phyloP scores from a whole-genome alignment of 2,329 filamentous ascomycete genomes.

The Fusarium sp. region DNA sequence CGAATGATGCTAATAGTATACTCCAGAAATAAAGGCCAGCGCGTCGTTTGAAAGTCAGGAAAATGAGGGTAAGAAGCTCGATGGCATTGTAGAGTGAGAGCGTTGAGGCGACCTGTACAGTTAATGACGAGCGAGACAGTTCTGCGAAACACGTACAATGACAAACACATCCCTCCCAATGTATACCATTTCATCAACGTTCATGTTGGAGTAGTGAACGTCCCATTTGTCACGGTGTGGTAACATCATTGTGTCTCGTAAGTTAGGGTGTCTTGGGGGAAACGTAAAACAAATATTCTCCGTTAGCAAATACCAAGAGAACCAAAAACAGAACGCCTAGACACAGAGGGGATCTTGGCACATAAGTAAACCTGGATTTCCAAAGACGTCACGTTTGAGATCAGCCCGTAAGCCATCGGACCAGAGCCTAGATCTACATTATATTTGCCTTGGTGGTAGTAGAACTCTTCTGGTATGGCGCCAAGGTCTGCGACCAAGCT shows the following conservation, averaged over 20 bases:
- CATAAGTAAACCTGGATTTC: neutral
- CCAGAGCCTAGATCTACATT: neutral
- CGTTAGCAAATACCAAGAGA: neutral
- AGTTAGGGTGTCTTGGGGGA: neutral
- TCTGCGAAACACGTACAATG: neutral
- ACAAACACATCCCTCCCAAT: constrained; percentile 21
- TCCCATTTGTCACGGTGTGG: constrained; percentile 8
- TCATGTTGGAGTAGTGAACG: neutral
- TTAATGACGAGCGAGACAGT: rapidly evolving
- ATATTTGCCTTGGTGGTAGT: neutral
- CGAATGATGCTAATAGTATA: constrained; percentile 48
- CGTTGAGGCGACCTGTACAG: constrained; percentile 13
- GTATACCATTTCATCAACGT: constrained; percentile 12
- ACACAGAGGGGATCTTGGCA: neutral
- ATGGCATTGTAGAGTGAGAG: constrained; percentile 46
- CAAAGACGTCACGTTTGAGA: neutral
- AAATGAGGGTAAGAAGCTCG: constrained; percentile 49
- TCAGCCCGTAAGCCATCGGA: neutral
- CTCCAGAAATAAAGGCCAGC: constrained; percentile 54
- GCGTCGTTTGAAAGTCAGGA: constrained; percentile 47
- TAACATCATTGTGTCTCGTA: constrained; percentile 6
- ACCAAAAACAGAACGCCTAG: neutral
- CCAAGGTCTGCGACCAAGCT: neutral
- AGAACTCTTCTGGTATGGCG: neutral
- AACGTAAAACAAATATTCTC: neutral